A percentile compares a stretch with the other conserved stretches of the same genome.
Evolutionary conservation across 2,329 filamentous ascomycete species (phyloP).

Genomic region (Diaporthe sp.): DNA sequence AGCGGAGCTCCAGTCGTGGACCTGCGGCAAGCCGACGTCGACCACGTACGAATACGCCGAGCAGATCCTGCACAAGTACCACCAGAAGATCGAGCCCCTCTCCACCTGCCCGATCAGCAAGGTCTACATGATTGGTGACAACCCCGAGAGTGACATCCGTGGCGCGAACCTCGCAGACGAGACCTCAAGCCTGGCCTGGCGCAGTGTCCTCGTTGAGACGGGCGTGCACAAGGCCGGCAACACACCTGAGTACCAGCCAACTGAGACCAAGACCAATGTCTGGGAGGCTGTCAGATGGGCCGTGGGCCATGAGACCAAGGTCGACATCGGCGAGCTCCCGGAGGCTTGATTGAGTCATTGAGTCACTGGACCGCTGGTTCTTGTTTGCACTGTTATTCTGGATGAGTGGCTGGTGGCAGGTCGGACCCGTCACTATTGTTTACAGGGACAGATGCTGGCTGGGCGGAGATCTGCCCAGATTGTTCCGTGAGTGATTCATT

Average conservation of each 20-base stretch:
- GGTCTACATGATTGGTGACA: slow-evolving; percentile 81
- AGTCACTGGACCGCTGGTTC: neutral
- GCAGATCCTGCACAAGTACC: slow-evolving; percentile 55
- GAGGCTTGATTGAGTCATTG: neutral
- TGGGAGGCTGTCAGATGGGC: slow-evolving; percentile 74
- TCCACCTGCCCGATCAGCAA: slow-evolving; percentile 47
- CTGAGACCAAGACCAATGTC: slow-evolving; percentile 69
- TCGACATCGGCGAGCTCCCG: slow-evolving; percentile 2
- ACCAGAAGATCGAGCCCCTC: slow-evolving; percentile 33
- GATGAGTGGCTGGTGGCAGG: neutral
- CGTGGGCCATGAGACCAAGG: neutral
- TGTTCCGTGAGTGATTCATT: neutral
- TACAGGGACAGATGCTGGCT: neutral
- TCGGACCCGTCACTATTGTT: neutral
- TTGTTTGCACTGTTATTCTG: neutral
- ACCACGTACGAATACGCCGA: slow-evolving; percentile 76
- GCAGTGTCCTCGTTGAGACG: slow-evolving; percentile 73
- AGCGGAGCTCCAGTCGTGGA: slow-evolving; percentile 59
- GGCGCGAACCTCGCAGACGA: slow-evolving; percentile 57
- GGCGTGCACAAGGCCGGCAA: slow-evolving; percentile 66
- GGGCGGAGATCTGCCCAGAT: too few relatives aligned
- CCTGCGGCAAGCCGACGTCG: slow-evolving; percentile 74
- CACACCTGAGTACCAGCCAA: slow-evolving; percentile 63
- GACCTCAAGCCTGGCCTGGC: slow-evolving; percentile 66
- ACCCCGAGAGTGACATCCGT: slow-evolving; percentile 74